A percentile compares a stretch with the other conserved stretches of the same genome.
Conservation (phyloP, 2,329 filamentous ascomycete genomes). For the Didymosphaeria variabile region DNA sequence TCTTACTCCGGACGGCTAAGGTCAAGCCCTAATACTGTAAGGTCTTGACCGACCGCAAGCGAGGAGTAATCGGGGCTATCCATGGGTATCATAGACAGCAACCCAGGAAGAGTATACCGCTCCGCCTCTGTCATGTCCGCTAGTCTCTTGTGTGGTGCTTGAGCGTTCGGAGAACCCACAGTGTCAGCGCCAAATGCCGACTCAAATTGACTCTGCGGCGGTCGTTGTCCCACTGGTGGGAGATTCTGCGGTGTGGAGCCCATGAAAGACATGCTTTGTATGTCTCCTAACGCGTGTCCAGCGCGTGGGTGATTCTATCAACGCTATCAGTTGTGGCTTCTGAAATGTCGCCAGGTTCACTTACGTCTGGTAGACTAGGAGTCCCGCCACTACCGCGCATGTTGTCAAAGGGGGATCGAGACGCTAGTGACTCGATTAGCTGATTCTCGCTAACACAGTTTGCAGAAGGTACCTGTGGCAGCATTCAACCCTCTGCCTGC, state of each 20-base stretch:
- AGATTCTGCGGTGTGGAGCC: conserved; percentile 33
- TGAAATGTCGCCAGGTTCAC: conserved; percentile 12
- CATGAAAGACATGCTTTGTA: conserved; percentile 42
- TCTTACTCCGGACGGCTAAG: conserved; percentile 68
- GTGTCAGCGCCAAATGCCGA: conserved; percentile 41
- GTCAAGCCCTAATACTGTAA: conserved; percentile 70
- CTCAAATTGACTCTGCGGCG: conserved; percentile 44
- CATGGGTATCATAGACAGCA: conserved; percentile 66
- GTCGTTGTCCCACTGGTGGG: conserved; percentile 38
- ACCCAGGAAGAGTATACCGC: conserved; percentile 66
- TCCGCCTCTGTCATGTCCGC: conserved; percentile 69
- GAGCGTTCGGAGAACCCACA: conserved; percentile 37
- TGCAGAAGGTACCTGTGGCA: conserved; percentile 29
- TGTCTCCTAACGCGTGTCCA: conserved; percentile 38
- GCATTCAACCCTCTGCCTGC: conserved; percentile 37
- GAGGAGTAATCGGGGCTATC: conserved; percentile 60
- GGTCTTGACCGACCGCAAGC: conserved; percentile 69
- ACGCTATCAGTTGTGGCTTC: conserved; percentile 17
- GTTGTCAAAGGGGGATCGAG: conserved; percentile 44
- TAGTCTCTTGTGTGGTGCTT: conserved; percentile 55
- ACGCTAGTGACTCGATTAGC: conserved; percentile 29
- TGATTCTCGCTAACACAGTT: not conserved
- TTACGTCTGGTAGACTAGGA: conserved; percentile 48
- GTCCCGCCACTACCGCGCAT: conserved; percentile 31
- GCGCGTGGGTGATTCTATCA: conserved; percentile 35